Percentiles rank a stretch among this genome's conserved stretches.
phyloP scores from a whole-genome alignment of 495 filamentous ascomycete genomes.

The Rhypophila decipiens region DNA sequence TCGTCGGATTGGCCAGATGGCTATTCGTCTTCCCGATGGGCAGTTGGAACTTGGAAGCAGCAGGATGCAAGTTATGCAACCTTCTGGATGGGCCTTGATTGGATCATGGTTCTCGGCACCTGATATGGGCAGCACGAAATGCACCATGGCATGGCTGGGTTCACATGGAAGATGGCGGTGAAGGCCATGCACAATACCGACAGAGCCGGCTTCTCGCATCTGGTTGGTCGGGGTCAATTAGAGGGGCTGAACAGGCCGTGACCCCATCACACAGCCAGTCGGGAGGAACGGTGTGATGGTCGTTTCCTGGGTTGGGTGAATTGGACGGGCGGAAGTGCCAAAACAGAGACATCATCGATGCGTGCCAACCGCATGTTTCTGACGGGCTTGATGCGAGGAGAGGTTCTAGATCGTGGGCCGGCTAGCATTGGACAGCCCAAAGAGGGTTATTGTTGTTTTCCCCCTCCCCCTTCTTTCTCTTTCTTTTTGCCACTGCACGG shows the following conservation, averaged over 20 bases:
- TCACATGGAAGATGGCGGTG: slow-evolving; percentile 22
- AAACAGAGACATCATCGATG: no score
- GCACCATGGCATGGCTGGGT: no score
- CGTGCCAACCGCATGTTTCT: neutral
- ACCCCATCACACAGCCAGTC: no score
- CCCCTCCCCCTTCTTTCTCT: neutral
- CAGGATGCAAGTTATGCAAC: no score
- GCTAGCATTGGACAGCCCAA: neutral
- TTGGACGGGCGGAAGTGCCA: no score
- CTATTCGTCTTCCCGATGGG: neutral
- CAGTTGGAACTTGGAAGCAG: no score
- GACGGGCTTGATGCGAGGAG: neutral
- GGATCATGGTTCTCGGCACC: neutral
- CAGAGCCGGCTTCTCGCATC: neutral
- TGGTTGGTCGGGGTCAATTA: neutral
- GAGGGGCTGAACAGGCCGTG: neutral
- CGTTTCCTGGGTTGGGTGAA: slow-evolving; percentile 1
- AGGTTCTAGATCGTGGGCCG: neutral
- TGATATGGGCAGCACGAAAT: no score
- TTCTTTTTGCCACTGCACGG: neutral
- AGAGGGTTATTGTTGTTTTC: neutral
- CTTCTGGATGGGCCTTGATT: no score
- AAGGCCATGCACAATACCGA: slow-evolving; percentile 3
- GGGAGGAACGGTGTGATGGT: neutral
- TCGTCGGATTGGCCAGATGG: neutral